Percentiles rank a stretch among this genome's conserved stretches.
Evolutionary conservation across 2,329 filamentous ascomycete species (phyloP).

Genomic region (Lecanosticta acicola): DNA sequence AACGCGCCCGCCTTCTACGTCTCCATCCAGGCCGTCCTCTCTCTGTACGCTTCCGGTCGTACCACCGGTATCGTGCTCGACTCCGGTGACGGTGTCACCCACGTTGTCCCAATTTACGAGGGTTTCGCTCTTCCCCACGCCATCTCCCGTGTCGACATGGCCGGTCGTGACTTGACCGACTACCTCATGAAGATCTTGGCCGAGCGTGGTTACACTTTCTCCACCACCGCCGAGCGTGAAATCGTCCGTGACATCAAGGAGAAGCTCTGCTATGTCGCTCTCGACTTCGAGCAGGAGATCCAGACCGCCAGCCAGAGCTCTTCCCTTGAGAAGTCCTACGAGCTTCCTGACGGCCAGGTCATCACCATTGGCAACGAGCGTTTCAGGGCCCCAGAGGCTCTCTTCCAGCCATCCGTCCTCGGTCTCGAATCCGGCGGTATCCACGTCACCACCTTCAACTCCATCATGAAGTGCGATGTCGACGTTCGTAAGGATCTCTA

Average conservation of each 20-base stretch:
- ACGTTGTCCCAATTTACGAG: constrained; percentile 99
- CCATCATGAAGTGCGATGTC: constrained; percentile 99
- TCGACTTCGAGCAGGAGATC: constrained; percentile 99
- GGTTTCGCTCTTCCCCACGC: constrained; percentile 99
- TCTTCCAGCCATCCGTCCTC: constrained; percentile 97
- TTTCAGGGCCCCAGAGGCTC: constrained; percentile 98
- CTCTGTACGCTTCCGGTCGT: constrained; percentile 99
- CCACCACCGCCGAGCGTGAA: constrained; percentile 99
- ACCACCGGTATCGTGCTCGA: constrained; percentile 99
- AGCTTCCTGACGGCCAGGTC: constrained; percentile 98
- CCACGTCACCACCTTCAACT: constrained; percentile 99
- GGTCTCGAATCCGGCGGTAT: constrained; percentile 98
- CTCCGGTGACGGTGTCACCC: constrained; percentile 99
- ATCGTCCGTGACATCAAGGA: constrained; percentile 99
- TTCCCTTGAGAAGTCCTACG: constrained; percentile 98
- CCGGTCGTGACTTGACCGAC: constrained; percentile 98
- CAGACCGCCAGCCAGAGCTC: constrained; percentile 99
- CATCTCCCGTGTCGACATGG: constrained; percentile 99
- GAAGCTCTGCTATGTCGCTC: constrained; percentile 99
- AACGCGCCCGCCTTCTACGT: constrained; percentile 99
- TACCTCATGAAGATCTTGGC: constrained; percentile 99
- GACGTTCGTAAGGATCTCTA: constrained; percentile 99
- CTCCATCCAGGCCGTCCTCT: constrained; percentile 99
- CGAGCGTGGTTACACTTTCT: constrained; percentile 99
- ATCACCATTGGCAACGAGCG: constrained; percentile 99